These are phyloP conservation scores for Nosema granulosis DNA, from an alignment of 371 early-diverging fungal genomes.

Conservation along the genomic window DNA sequence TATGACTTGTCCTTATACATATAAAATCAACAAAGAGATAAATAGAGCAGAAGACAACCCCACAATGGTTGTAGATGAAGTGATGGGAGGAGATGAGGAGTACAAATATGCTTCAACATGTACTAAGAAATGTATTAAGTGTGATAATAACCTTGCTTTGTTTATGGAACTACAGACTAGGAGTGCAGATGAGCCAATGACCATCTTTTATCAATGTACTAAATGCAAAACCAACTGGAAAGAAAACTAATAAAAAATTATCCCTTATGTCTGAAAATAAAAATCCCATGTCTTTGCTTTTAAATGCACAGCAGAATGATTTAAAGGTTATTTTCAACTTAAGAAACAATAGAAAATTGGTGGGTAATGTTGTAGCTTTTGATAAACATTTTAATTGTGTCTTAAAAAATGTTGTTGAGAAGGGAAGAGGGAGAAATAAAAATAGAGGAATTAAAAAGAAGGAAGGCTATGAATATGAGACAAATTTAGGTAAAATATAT, in stretches of 20 bases:
- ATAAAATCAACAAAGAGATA: conserved; percentile 47
- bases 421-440: conserved; percentile 18
- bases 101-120: conserved; percentile 56
- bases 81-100: conserved; percentile 27
- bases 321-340: conserved; percentile 16
- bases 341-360: conserved; percentile 39
- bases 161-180: conserved; percentile 95
- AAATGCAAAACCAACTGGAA: conserved; percentile 66
- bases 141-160: conserved; percentile 76
- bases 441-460: conserved; percentile 50
- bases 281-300: background rate
- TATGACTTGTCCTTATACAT: conserved; percentile 54
- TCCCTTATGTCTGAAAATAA: background rate
- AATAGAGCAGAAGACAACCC: conserved; percentile 32
- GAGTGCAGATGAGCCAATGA: conserved; percentile 80
- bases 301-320: background rate
- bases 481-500: conserved; percentile 44
- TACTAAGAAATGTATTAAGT: conserved; percentile 70
- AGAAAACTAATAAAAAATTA: conserved; percentile 46
- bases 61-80: conserved; percentile 29
- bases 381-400: conserved; percentile 59
- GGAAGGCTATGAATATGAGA: conserved; percentile 15
- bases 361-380: conserved; percentile 28
- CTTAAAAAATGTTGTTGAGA: conserved; percentile 41
- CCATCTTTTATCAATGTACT: conserved; percentile 67